phyloP scores from a whole-genome alignment of 176 grass and related monocot species.

The Carex scoparia region DNA sequence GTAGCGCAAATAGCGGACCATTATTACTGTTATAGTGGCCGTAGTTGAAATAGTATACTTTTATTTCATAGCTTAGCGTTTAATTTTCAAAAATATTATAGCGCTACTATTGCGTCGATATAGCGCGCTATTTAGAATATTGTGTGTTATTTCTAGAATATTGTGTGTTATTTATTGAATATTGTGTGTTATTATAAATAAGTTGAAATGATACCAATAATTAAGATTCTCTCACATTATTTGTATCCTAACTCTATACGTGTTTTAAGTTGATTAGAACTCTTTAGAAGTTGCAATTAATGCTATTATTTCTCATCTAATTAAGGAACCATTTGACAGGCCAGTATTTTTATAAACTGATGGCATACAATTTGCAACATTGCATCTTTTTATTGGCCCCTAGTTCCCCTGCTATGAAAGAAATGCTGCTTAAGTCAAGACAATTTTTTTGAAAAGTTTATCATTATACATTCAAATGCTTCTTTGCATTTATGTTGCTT shows the following conservation, averaged over 20 bases:
- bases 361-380: neutral
- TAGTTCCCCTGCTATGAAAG: neutral
- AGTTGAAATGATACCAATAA: neutral
- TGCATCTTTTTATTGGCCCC: neutral
- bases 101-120: no score
- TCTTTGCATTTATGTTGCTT: neutral
- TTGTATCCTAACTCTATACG: neutral
- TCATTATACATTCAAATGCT: no score
- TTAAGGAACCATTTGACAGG: neutral
- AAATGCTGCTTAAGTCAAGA: neutral
- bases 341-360: neutral
- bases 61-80: no score
- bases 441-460: no score
- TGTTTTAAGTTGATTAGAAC: neutral
- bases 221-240: neutral
- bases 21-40: no score
- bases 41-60: no score
- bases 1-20: no score
- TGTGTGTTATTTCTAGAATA: no score
- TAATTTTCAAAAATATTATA: no score
- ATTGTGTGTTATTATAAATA: neutral
- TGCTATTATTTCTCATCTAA: neutral
- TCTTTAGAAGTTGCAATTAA: neutral
- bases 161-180: no score
- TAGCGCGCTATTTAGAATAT: no score